Base-by-base conservation (phyloP, 148 eudicot genomes). In the Tetragonia tetragonoides region DNA sequence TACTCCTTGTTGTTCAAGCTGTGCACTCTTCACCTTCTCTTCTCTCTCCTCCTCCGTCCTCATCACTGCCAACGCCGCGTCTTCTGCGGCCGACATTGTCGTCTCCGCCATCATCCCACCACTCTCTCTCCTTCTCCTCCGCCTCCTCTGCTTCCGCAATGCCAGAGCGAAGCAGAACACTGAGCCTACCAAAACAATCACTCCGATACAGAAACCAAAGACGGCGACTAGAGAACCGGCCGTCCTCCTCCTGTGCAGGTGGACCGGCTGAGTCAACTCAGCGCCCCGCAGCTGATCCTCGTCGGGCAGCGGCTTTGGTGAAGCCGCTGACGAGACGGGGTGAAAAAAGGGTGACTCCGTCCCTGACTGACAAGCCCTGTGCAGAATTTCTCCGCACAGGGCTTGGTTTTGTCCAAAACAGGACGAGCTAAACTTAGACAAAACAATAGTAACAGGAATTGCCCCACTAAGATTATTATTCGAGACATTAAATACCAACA, bases 11-110 rank as follows among this genome's bases (percentile, higher is more conserved):
- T 70, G 59, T 54, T 54, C 16, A 24, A 20, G 75, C 49, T 84
- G 89, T 20, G 83, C 85, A 44, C 77, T 90, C 82, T 85, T 87
- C 65, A 87, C 88, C 57, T 86, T 89, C 86, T 86, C 89, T 37
- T 86, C 93, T 61, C 83, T 28, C 84, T 90, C 90, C 75, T 81
- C 86, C 51, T 87, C 93, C 66, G 81, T 81, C 61, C 87, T 83
- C 86, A 84, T 86, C 61, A 88, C 87, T 0, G 70, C 90, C 12
- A 84, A 85, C n/a, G 77, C 89, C 5, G 83, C 86, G 15, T 73
- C 74, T 0, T 66, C 81, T 3, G 86, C 73, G 2, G 79, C 86
- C 4, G 80, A 70, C 6, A 67, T 72, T 8, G 73, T 88, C 17
- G 75, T 39, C 59, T 42, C 74, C 15, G 76, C 34, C 16, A 28